Evolutionary conservation across 345 rosid species (phyloP), one percentile per base, ranked within the genome.

Genomic region (Populus ilicifolia): DNA sequence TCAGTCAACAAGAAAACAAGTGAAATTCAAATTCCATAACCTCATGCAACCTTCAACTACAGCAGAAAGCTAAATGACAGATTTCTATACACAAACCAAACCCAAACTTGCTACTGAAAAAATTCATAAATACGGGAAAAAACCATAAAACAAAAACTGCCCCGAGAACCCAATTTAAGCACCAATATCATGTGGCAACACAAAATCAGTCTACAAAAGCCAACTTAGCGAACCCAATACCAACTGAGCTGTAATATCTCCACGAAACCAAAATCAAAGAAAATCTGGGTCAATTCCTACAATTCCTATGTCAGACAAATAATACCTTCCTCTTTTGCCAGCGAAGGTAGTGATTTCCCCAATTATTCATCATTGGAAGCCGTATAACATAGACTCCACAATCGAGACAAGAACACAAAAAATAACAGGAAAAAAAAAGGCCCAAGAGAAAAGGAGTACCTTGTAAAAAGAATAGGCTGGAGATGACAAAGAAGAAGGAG

Each of bases 391-490:
- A 52, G 59, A 52, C 20, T n/a, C 20, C 59, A 52, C 6, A 12
- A 52, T 52, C n/a, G n/a, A 52, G 20, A 59, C 64, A 23, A 59
- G 4, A 23, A n/a, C 29, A 29, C 29, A 10, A 59, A 23, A 56
- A 46, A 12, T 5, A 46, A 16, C 17, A 23, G n/a, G 5, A 9
- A n/a, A n/a, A 10, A 59, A 21, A n/a, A 52, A 59, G 3, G 1
- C 5, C 29, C 29, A 59, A 23, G 5, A 10, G 16, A 23, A 23
- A 59, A 59, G 64, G 64, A 59, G 65, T 81, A 93, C 98, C 97
- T 93, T 91, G 79, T 14, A 83, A 69, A 89, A 89, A 12, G 75
- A 91, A 84, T 84, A 78, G 11, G 64, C 27, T 59, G 64, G 25
- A 59, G 64, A 59, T 59, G 25, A 59, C 29, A 25, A 59, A 23